Base-by-base conservation (phyloP, 495 filamentous ascomycete genomes). In the Daldinia grandis region DNA sequence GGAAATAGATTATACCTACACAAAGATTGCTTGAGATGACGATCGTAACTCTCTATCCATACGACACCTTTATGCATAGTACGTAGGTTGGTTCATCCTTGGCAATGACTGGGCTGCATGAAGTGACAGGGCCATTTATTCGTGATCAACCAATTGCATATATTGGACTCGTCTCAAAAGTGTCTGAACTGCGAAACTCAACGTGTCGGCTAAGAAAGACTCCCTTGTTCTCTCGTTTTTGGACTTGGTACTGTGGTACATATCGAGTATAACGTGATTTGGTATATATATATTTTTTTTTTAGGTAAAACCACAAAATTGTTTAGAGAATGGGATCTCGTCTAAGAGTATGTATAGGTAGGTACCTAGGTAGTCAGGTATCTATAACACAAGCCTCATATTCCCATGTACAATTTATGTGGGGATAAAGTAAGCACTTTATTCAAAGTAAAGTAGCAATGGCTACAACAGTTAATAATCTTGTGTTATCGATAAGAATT, bases 41-140 rank as follows among this genome's bases (percentile, higher is more conserved):
- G 42, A 47, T 47, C 19, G 21, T 24, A 21, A 47, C 19, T 47
- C 19, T 47, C 17, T 47, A 14, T 38, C 15, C 42, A 47, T 53
- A 53, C 25, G 25, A 53, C 31, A 19, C 24, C 28, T 44, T 27
- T 25, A 27, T 44, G 42, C 42, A 24, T 47, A 12, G 25, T 44
- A 58, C 53, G 47, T 71, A 71, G 62, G 58, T 66, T 57, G 33
- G 57, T 66, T 63, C 31, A 58, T 62, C 50, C 69, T 72, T 72
- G 63, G 69, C 69, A 64, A 31, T 35, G 19, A 33, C 58, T 55
- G 37, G 66, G 60, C 38, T 64, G 61, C 67, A 69, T 62, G 61
- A 33, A 8, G 24, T 35, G 31, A 55, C 62, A 57, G 28, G 61
- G 58, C 17, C 2, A 31, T 71, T 53, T 27, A 30, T 61, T 60